Evolutionary conservation across 2,329 filamentous ascomycete genomes (phyloP).

Genomic region (Epichloe hybrida): DNA sequence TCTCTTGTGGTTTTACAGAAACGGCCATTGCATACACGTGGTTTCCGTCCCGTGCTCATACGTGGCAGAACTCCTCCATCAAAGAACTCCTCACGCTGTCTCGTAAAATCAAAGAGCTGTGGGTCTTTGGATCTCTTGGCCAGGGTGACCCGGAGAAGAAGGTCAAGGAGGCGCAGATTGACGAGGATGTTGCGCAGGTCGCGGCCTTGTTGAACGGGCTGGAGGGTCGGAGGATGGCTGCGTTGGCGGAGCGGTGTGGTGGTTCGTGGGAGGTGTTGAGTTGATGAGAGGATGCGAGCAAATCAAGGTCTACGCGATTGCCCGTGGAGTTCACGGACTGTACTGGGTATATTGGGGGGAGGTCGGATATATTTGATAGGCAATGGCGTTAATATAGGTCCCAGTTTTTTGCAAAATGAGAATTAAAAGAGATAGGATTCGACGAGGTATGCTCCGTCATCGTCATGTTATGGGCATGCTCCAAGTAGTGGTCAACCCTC

Average conservation of each 20-base stretch:
- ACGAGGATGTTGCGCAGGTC: constrained; percentile 22
- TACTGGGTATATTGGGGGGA: too few species aligned
- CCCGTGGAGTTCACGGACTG: too few species aligned
- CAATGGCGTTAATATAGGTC: too few species aligned
- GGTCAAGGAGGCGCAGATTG: constrained; percentile 23
- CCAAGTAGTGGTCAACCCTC: constrained; percentile 18
- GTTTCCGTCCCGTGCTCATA: too few species aligned
- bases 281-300: constrained; percentile 6
- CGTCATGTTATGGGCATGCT: too few species aligned
- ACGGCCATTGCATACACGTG: too few species aligned
- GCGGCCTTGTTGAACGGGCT: constrained; percentile 21
- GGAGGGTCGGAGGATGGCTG: constrained; percentile 20
- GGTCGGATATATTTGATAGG: too few species aligned
- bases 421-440: too few species aligned
- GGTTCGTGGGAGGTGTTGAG: constrained; percentile 23
- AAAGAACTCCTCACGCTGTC: constrained; percentile 32
- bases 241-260: constrained; percentile 21
- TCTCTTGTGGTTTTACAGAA: background rate
- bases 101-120: constrained; percentile 31
- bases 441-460: too few species aligned
- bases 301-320: too few species aligned
- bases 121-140: constrained; percentile 30
- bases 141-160: constrained; percentile 21
- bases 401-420: too few species aligned
- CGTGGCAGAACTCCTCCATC: constrained; percentile 25